These are phyloP conservation scores for Sordariomycetes sp. DNA, from an alignment of 2,329 filamentous ascomycete species.

Conservation along the genomic window DNA sequence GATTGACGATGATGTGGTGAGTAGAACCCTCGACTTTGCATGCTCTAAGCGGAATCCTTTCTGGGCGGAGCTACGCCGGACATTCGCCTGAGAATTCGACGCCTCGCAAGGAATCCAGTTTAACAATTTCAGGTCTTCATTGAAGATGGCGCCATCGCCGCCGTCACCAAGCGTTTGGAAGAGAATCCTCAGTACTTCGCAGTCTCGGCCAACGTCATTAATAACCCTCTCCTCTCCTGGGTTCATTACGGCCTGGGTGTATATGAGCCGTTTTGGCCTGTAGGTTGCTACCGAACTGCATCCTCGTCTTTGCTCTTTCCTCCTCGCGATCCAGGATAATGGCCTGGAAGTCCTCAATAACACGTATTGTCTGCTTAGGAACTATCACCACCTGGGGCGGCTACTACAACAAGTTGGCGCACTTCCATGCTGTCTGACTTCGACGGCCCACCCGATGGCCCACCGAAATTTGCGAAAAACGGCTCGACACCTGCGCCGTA, in stretches of 20 bases:
- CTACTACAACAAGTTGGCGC: slow-evolving; percentile 22
- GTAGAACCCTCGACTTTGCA: slow-evolving; percentile 7
- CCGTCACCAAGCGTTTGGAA: slow-evolving; percentile 40
- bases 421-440: slow-evolving; percentile 24
- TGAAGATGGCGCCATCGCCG: slow-evolving; percentile 32
- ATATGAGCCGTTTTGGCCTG: slow-evolving; percentile 32
- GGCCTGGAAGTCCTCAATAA: too few relatives aligned
- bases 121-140: slow-evolving; percentile 18
- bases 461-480: slow-evolving; percentile 15
- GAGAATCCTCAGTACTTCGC: slow-evolving; percentile 37
- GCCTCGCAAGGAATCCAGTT: too few relatives aligned
- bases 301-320: background rate
- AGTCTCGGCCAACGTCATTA: slow-evolving; percentile 46
- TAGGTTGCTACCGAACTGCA: background rate
- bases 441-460: slow-evolving; percentile 11
- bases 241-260: slow-evolving; percentile 43
- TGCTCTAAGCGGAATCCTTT: background rate
- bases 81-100: background rate
- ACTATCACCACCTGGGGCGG: slow-evolving; percentile 13
- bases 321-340: slow-evolving; percentile 27
- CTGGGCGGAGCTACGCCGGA: background rate
- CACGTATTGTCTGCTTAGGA: slow-evolving; percentile 7
- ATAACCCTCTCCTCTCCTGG: slow-evolving; percentile 41
- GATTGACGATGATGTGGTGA: slow-evolving; percentile 26
- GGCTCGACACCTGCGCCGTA: slow-evolving; percentile 23